Conservation (phyloP, 331 rosid genomes). For the Prunus yedoensis region DNA sequence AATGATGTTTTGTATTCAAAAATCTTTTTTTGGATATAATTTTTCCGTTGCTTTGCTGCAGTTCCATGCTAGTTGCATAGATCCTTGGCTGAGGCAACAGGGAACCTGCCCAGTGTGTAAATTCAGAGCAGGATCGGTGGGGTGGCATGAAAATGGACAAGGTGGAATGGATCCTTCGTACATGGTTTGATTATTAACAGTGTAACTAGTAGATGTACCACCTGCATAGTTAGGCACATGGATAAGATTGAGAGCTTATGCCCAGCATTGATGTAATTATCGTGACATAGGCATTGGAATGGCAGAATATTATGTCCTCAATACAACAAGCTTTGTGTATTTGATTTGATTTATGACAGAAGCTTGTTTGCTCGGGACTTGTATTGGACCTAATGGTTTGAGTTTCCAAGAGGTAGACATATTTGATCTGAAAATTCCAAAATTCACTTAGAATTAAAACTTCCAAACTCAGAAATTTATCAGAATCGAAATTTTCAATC, state of each 20-base stretch:
- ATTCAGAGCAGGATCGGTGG: constrained; percentile 46
- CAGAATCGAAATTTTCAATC: too few species aligned
- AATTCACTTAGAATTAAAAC: too few species aligned
- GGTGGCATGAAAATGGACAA: constrained; percentile 63
- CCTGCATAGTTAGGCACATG: constrained; percentile 9
- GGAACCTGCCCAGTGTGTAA: constrained; percentile 96
- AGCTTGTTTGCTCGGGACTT: not conserved
- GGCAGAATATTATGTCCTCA: constrained; percentile 1
- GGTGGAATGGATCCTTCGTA: constrained; percentile 50
- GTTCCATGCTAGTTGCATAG: constrained; percentile 87
- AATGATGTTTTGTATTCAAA: not conserved
- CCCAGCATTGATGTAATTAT: constrained; percentile 41
- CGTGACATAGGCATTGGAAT: constrained; percentile 30
- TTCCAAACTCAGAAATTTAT: too few species aligned
- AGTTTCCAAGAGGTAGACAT: too few species aligned
- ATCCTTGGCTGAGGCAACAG: constrained; percentile 64
- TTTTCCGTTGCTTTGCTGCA: constrained; percentile 21
- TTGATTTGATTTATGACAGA: not conserved
- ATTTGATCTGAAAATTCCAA: too few species aligned
- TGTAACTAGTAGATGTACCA: not conserved
- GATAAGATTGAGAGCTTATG: constrained; percentile 16
- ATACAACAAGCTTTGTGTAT: not conserved
- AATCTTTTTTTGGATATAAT: not conserved
- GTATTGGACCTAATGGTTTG: too few species aligned
- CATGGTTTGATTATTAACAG: constrained; percentile 32